These are phyloP conservation scores for Candida ulmi DNA, from an alignment of 805 yeast genomes.

Conservation along the genomic window DNA sequence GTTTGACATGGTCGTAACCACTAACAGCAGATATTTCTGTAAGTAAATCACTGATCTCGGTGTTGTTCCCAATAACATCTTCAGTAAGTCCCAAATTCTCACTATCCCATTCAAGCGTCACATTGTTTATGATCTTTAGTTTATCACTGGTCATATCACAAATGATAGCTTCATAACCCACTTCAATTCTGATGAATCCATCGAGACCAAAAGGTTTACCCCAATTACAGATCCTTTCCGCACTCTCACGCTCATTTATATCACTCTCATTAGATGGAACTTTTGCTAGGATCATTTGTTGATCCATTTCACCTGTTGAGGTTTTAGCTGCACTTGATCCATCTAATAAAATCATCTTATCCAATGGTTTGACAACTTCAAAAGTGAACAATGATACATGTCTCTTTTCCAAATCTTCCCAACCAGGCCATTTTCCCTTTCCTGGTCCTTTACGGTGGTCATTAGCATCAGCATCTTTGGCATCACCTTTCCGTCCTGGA, in stretches of 20 bases:
- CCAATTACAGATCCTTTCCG: constrained; percentile 52
- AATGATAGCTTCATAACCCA: constrained; percentile 55
- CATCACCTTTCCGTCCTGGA: too few relatives aligned
- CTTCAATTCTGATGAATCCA: constrained; percentile 53
- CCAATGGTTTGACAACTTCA: constrained; percentile 40
- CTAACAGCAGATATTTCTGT: constrained; percentile 22
- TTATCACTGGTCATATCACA: constrained; percentile 51
- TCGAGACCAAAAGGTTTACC: constrained; percentile 43
- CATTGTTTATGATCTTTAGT: constrained; percentile 40
- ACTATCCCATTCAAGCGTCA: constrained; percentile 32
- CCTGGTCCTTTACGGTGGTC: not conserved
- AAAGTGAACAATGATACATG: constrained; percentile 37
- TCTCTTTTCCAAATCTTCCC: too few relatives aligned
- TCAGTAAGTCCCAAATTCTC: constrained; percentile 23
- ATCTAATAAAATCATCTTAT: constrained; percentile 47
- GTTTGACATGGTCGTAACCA: constrained; percentile 39
- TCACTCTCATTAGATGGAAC: constrained; percentile 22
- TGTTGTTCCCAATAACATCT: constrained; percentile 3
- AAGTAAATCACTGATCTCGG: constrained; percentile 14
- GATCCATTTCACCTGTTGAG: constrained; percentile 55
- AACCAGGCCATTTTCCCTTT: not conserved
- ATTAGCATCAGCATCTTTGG: not conserved
- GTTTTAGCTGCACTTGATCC: constrained; percentile 68
- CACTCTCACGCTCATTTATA: constrained; percentile 39
- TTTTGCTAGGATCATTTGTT: constrained; percentile 39